Conservation (phyloP, 352 stramenopile genomes). For the Pythium rhizo-oryzae region DNA sequence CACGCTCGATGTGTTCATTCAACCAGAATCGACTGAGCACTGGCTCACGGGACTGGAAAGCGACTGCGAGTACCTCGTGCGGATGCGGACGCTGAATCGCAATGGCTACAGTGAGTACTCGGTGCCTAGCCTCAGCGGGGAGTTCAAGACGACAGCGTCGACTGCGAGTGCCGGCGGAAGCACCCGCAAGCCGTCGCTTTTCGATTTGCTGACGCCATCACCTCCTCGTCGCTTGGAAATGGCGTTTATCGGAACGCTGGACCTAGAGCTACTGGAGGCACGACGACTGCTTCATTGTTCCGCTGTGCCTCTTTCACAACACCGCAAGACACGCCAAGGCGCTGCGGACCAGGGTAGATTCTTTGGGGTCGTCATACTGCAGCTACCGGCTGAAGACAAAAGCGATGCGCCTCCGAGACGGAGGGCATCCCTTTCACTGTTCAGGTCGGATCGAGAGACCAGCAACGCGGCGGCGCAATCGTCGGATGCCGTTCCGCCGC, state of each 20-base stretch:
- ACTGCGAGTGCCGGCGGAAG: neutral
- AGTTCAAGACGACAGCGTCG: slow-evolving; percentile 42
- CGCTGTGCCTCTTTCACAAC: neutral
- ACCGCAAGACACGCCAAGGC: neutral
- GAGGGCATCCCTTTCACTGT: slow-evolving; percentile 12
- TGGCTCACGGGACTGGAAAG: slow-evolving; percentile 57
- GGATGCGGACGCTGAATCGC: slow-evolving; percentile 57
- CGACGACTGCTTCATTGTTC: slow-evolving; percentile 32
- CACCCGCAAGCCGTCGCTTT: slow-evolving; percentile 16
- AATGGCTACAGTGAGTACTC: slow-evolving; percentile 70
- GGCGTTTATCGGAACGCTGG: slow-evolving; percentile 61
- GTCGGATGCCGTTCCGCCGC: neutral
- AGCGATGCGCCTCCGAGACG: neutral
- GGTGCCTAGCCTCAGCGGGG: slow-evolving; percentile 40
- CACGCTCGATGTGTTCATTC: slow-evolving; percentile 45
- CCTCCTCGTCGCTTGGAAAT: slow-evolving; percentile 25
- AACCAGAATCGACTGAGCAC: slow-evolving; percentile 54
- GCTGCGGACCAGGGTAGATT: slow-evolving; percentile 22
- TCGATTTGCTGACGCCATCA: slow-evolving; percentile 1
- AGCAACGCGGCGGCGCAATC: neutral
- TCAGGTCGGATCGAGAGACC: neutral
- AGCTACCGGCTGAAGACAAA: slow-evolving; percentile 2
- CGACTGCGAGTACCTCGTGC: slow-evolving; percentile 63
- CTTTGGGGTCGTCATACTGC: slow-evolving; percentile 23
- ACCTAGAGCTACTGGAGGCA: slow-evolving; percentile 64